A percentile compares a stretch with the other conserved stretches of the same genome.
Evolutionary conservation across 2,329 filamentous ascomycete genomes (phyloP).

Genomic region (Xylariaceae sp.): DNA sequence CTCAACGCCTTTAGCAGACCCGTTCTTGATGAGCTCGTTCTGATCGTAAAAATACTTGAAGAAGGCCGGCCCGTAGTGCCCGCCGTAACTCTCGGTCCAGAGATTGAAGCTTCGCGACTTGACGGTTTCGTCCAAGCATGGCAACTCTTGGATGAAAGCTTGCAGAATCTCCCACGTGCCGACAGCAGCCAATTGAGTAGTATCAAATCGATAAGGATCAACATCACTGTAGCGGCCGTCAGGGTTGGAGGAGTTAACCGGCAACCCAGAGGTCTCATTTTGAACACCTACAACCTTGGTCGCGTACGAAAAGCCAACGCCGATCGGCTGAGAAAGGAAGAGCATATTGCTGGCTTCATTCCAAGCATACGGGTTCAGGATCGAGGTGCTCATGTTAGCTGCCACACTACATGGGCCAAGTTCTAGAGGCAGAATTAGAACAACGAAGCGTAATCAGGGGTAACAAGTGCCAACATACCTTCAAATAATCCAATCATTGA

Average conservation of each 20-base stretch:
- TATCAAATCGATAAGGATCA: conserved; percentile 36
- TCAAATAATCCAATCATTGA: conserved; percentile 61
- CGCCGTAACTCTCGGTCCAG: conserved; percentile 61
- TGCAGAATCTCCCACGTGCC: conserved; percentile 41
- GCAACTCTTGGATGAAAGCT: conserved; percentile 36
- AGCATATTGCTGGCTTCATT: conserved; percentile 38
- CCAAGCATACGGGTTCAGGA: conserved; percentile 32
- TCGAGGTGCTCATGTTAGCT: conserved; percentile 33
- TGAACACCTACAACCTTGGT: conserved; percentile 36
- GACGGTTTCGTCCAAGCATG: conserved; percentile 51
- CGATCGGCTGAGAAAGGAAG: conserved; percentile 39
- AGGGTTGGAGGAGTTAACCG: conserved; percentile 34
- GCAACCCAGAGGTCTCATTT: conserved; percentile 35
- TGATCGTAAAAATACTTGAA: conserved; percentile 63
- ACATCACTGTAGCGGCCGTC: conserved; percentile 40
- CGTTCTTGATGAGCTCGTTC: conserved; percentile 59
- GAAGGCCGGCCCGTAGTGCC: conserved; percentile 50
- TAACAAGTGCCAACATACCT: conserved; percentile 26
- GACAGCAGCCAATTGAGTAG: conserved; percentile 37
- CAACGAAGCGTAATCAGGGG: background rate
- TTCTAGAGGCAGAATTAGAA: conserved; percentile 28
- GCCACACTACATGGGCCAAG: conserved; percentile 39
- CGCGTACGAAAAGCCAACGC: conserved; percentile 40
- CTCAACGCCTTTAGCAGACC: conserved; percentile 52
- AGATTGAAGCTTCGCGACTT: conserved; percentile 61